Evolutionary conservation across 306 rosid genomes (phyloP), one percentile per base, ranked within the genome.

Genomic region (Vigna unguiculata): DNA sequence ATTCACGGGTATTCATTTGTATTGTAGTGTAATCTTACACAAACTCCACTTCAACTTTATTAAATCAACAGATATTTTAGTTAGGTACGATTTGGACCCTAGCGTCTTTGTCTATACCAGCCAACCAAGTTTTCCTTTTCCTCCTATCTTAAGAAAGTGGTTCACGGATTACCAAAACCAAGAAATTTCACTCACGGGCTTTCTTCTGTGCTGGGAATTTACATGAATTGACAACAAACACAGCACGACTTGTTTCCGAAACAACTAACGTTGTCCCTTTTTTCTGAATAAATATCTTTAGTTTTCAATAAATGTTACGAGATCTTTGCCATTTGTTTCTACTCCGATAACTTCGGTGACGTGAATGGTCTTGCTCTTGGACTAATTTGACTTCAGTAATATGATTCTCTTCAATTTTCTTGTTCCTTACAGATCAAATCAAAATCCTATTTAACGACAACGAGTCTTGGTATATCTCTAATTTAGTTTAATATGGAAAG

Each of bases 1-100:
- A 59, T 62, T 88, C 93, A 88, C 90, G 88, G 91, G 83, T 41
- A 13, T 78, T 72, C 1, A 59, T 75, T 71, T 61, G 28, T 66
- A 36, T 71, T 61, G 28, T 66, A 36, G 81, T 63, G 80, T 38
- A 71, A 38, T 76, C 65, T n/a, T 61, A 28, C 74, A 69, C 72
- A 28, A 20, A 17, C 36, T 9, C n/a, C 21, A 55, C 76, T 64
- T 57, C 2, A 40, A 53, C 87, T 64, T 60, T 41, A 43, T 71
- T 65, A 59, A 77, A 78, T 67, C 69, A 12, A 12, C 1, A 61
- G 41, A 70, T 46, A 48, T 69, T 60, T 73, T 61, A 19, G 62
- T 47, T 19, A 17, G 69, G 9, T 55, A 55, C 4, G 19, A 7
- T 14, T 46, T 78, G 62, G 70, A 78, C 30, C 51, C 38, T 59